Evolutionary conservation across 2,329 filamentous ascomycete species (phyloP).

Genomic region (Orbilia quercus): DNA sequence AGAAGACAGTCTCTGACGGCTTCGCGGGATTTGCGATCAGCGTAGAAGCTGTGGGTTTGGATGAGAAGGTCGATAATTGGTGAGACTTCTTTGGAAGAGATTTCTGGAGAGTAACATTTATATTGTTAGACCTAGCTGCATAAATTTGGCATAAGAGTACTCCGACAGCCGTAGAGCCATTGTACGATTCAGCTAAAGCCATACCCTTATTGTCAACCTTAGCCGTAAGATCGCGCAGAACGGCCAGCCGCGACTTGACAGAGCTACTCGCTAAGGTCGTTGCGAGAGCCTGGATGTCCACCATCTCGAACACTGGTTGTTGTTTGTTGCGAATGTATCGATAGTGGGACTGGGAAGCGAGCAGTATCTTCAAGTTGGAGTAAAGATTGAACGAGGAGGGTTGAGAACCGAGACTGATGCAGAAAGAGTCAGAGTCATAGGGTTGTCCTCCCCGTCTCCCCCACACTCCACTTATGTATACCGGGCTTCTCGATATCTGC

Average conservation of each 20-base stretch:
- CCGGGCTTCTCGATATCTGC: conserved; percentile 21
- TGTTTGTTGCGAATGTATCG: conserved; percentile 12
- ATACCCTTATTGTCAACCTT: conserved; percentile 46
- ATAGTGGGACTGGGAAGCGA: background rate
- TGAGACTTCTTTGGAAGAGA: conserved; percentile 65
- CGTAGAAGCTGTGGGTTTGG: conserved; percentile 85
- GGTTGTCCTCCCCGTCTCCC: conserved; percentile 24
- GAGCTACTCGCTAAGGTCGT: conserved; percentile 38
- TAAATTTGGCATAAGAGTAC: conserved; percentile 16
- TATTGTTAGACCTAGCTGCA: conserved; percentile 64
- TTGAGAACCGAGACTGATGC: conserved; percentile 9
- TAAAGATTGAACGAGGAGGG: background rate
- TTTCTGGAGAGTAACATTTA: conserved; percentile 61
- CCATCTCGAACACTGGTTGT: conserved; percentile 27
- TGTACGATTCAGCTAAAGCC: too few relatives aligned
- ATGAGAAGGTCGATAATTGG: conserved; percentile 79
- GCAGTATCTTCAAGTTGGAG: background rate
- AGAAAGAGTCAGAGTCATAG: conserved; percentile 50
- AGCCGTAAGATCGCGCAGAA: conserved; percentile 58
- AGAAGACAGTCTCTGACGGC: conserved; percentile 84
- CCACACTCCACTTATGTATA: conserved; percentile 35
- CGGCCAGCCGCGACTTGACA: conserved; percentile 55
- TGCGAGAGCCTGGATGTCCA: conserved; percentile 23
- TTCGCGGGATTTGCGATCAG: conserved; percentile 83
- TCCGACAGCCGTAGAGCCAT: background rate